These are phyloP conservation scores for Tillandsia fasciculata DNA, from an alignment of 176 grass and related monocot species.

Conservation along the genomic window DNA sequence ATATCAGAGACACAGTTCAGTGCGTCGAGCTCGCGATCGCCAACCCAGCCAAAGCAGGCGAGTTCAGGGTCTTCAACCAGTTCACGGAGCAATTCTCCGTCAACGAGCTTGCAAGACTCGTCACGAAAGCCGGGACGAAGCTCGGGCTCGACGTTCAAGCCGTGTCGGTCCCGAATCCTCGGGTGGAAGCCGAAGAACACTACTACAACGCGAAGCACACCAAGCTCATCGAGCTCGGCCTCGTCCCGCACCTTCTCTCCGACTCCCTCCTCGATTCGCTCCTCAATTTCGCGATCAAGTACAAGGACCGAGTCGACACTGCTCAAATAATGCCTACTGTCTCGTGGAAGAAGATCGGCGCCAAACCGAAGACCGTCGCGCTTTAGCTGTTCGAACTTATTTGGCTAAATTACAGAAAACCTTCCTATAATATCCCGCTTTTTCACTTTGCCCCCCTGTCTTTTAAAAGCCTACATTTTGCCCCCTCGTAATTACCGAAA, in stretches of 20 bases:
- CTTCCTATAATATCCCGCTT: too few relatives aligned
- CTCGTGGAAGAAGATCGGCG: slow-evolving; percentile 82
- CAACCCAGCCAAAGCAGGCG: slow-evolving; percentile 73
- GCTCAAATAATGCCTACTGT: slow-evolving; percentile 88
- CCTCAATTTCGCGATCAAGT: slow-evolving; percentile 78
- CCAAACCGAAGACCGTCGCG: slow-evolving; percentile 41
- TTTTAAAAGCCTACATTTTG: too few relatives aligned
- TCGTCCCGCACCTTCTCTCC: slow-evolving; percentile 63
- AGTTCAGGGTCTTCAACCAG: slow-evolving; percentile 96
- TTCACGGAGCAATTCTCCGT: slow-evolving; percentile 94
- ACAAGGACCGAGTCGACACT: slow-evolving; percentile 57
- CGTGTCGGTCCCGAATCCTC: slow-evolving; percentile 70
- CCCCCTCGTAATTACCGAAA: too few relatives aligned
- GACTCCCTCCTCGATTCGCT: slow-evolving; percentile 79
- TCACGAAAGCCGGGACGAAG: slow-evolving; percentile 58
- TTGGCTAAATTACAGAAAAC: too few relatives aligned
- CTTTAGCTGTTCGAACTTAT: slow-evolving; percentile 21
- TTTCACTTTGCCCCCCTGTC: too few relatives aligned
- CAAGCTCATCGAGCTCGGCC: slow-evolving; percentile 61
- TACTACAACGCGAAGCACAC: slow-evolving; percentile 91
- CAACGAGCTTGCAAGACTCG: slow-evolving; percentile 68
- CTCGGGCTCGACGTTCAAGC: slow-evolving; percentile 63
- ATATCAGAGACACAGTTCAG: slow-evolving; percentile 88
- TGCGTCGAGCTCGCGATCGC: slow-evolving; percentile 85
- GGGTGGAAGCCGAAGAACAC: slow-evolving; percentile 85